Base-by-base conservation (phyloP, 305 asterid genomes). In the Fraxinus paxiana region DNA sequence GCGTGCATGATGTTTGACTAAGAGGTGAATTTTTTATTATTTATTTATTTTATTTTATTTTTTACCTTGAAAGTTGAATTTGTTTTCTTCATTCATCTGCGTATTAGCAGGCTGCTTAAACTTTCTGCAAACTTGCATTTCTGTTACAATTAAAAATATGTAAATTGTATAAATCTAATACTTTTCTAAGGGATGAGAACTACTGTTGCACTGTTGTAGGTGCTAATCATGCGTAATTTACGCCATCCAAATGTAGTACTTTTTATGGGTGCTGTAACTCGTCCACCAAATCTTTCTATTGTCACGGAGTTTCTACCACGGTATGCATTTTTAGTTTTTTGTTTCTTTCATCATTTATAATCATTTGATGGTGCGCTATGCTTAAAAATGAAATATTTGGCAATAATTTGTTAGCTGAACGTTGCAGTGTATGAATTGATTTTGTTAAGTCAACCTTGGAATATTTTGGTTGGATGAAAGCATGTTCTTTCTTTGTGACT, bases 251-350 rank as follows among this genome's bases (percentile, higher is more conserved):
- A 96, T 87, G 92, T 96, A 75, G 98, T 96, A 80, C 98, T 92
- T 84, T 96, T 96, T 76, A 92, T 96, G 99, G 99, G 99, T 89
- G 99, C 99, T 4, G 98, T 96, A 38, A 96, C 99, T 88, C 94
- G 98, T 67, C 98, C 99, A 8, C 99, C 99, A 77, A 92, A 96
- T 81, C 99, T 96, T 85, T 96, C 99, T 46, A 96, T 96, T 34
- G 86, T 96, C 84, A 93, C 98, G 30, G 99, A 96, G 83, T 96
- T 93, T 87, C 89, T 96, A 33, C 98, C 99, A 22, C 92, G 93
- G 99, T 94, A 78, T 81, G 92, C 84, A 84, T 34, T 51, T 87
- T 80, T 80, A 75, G 79, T 70, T 73, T 31, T 0, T 63, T 69
- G 24, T 48, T 70, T 43, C 73, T 80, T 79, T 33, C 75, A 17